Conservation (phyloP, 108 stramenopile species). For the Skeletonema menzelii region DNA sequence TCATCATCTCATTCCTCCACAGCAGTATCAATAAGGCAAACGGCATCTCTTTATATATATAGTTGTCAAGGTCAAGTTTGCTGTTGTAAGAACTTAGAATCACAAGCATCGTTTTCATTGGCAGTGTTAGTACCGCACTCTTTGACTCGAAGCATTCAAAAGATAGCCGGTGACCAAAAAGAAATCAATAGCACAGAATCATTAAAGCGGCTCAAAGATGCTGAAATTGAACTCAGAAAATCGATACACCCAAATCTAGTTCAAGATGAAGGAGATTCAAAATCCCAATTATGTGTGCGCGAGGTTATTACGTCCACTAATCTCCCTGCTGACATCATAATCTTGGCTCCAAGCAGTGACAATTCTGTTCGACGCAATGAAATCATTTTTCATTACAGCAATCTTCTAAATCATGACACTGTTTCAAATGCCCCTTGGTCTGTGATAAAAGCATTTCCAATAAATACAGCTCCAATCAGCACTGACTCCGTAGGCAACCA, state of each 20-base stretch:
- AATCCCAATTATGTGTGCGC: not conserved
- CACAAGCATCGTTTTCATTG: not conserved
- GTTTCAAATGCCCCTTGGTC: conserved; percentile 56
- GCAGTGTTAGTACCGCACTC: conserved; percentile 15
- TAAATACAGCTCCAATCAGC: conserved; percentile 35
- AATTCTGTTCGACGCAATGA: not conserved
- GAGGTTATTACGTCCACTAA: conserved; percentile 25
- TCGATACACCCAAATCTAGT: conserved; percentile 32
- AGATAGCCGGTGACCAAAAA: not conserved
- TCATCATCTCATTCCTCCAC: not conserved
- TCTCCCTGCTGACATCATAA: conserved; percentile 16
- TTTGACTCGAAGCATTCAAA: conserved; percentile 10
- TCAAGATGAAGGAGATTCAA: not conserved
- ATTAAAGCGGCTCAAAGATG: conserved; percentile 1
- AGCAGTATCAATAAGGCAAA: conserved; percentile 13
- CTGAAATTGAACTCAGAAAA: conserved; percentile 20
- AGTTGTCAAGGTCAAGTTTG: conserved; percentile 8
- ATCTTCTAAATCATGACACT: conserved; percentile 44
- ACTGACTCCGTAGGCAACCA: not conserved
- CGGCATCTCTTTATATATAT: conserved; percentile 19
- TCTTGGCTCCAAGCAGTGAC: conserved; percentile 7
- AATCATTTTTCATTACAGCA: conserved; percentile 29
- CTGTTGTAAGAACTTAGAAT: conserved; percentile 1
- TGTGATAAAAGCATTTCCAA: conserved; percentile 52
- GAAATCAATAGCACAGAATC: not conserved